A percentile compares a stretch with the other conserved stretches of the same genome.
Conservation (phyloP, 345 rosid genomes). For the Euclidium syriacum region DNA sequence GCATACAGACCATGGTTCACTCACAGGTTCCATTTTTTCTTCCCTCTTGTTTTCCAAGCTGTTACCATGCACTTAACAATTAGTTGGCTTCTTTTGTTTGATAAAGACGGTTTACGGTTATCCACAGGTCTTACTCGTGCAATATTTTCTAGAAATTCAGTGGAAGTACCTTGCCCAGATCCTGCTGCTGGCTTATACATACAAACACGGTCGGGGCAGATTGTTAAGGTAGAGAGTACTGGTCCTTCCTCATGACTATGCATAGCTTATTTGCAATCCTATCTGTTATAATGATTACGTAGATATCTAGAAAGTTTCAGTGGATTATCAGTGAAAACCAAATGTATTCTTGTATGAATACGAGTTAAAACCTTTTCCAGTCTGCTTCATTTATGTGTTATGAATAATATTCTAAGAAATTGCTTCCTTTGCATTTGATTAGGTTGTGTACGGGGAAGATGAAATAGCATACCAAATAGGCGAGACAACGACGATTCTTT, state of each 20-base stretch:
- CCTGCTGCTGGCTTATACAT: conserved; percentile 84
- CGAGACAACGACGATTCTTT: conserved; percentile 77
- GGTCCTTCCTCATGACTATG: neutral
- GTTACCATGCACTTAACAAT: neutral
- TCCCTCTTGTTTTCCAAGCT: conserved; percentile 3
- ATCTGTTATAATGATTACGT: neutral
- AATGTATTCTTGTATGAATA: neutral
- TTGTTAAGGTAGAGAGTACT: conserved; percentile 66
- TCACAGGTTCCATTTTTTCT: conserved; percentile 49
- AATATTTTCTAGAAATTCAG: conserved; percentile 63
- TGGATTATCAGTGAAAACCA: neutral
- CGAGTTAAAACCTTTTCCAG: neutral
- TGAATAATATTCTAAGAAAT: neutral
- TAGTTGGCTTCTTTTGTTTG: conserved; percentile 12
- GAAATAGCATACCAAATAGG: conserved; percentile 97
- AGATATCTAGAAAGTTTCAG: neutral
- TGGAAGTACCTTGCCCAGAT: conserved; percentile 77
- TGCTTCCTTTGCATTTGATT: neutral
- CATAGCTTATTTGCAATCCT: neutral
- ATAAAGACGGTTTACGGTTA: neutral
- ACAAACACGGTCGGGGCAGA: conserved; percentile 67
- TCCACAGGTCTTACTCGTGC: conserved; percentile 89
- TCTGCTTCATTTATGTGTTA: neutral
- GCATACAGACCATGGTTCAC: conserved; percentile 91
- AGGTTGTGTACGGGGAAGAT: conserved; percentile 78